Evolutionary conservation across 495 filamentous ascomycete genomes (phyloP), one percentile per base, ranked within the genome.

Genomic region (Aspergillus baeticus): DNA sequence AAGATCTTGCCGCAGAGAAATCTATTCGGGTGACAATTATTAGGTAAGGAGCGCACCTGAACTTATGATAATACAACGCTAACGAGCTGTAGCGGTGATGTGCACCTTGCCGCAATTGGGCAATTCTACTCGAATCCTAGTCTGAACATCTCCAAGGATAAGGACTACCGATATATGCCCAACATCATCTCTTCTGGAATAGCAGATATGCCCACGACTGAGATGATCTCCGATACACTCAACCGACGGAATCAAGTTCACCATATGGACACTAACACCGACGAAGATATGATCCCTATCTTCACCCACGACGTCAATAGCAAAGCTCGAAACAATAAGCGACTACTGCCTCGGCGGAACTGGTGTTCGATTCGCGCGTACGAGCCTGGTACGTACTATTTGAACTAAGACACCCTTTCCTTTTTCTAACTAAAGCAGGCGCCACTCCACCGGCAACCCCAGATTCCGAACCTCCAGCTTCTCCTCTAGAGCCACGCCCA

Each of bases 201-300:
- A 63, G 95, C 91, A 54, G 96, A 98, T 67, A 84, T 87, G 17
- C 95, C 94, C 10, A 91, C 92, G 37, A 89, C 95, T 0, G 91
- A 95, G 26, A 72, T 94, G 48, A 83, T 98, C 71, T 89, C 91
- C 29, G 92, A 98, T 66, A 81, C 93, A 54, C 84, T 98, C 37
- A 97, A 97, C 77, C 91, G 86, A 73, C 84, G 94, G 15, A 96
- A 97, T 73, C 95, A 91, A 62, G 77, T 96, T 13, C 94, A 98
- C 65, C 92, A 98, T 66, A 66, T 77, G 54, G 75, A 79, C 51
- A 68, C 73, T 10, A 74, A 92, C 57, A 97, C 94, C 0, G 91
- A 98, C 54, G 94, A 98, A 70, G 85, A 92, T 64, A 93, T 98
- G 88, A 91, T 96, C 49, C 91, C 94, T 1, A 84, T 98, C 50